Percentiles rank a stretch among this genome's conserved stretches.
Conservation (phyloP, 2,329 filamentous ascomycete genomes). For the Thelonectria blattea region DNA sequence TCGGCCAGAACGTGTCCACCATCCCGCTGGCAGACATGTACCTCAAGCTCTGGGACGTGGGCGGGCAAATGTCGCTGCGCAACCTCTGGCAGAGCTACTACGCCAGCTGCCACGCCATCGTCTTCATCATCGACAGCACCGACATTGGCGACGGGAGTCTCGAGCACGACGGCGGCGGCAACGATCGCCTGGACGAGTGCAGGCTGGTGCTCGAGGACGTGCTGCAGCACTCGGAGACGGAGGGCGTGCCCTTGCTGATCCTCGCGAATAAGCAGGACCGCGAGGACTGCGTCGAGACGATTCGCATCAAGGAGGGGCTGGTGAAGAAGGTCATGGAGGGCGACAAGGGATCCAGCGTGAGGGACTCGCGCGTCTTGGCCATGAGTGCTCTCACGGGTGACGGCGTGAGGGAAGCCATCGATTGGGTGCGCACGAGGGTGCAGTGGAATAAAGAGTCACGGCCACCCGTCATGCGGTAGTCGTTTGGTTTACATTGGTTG, state of each 20-base stretch:
- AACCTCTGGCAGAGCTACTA: slow-evolving; percentile 98
- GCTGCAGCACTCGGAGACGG: slow-evolving; percentile 83
- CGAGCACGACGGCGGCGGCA: slow-evolving; percentile 49
- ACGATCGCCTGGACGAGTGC: slow-evolving; percentile 82
- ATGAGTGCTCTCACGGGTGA: slow-evolving; percentile 88
- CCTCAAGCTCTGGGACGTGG: slow-evolving; percentile 98
- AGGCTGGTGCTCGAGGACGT: slow-evolving; percentile 88
- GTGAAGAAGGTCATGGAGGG: slow-evolving; percentile 96
- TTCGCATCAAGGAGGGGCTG: slow-evolving; percentile 94
- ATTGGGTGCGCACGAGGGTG: slow-evolving; percentile 90
- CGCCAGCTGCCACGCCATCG: slow-evolving; percentile 89
- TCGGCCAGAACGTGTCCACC: slow-evolving; percentile 95
- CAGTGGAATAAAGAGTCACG: slow-evolving; percentile 96
- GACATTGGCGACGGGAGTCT: slow-evolving; percentile 87
- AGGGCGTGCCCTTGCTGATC: slow-evolving; percentile 89
- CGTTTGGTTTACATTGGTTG: not conserved
- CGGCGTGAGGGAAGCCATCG: slow-evolving; percentile 93
- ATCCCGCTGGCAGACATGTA: slow-evolving; percentile 94
- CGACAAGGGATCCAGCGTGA: slow-evolving; percentile 82
- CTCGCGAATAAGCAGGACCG: slow-evolving; percentile 97
- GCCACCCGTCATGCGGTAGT: slow-evolving; percentile 89
- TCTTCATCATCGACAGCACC: slow-evolving; percentile 95
- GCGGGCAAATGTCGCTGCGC: slow-evolving; percentile 87
- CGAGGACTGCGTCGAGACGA: slow-evolving; percentile 97
- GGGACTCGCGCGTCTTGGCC: slow-evolving; percentile 89